phyloP scores from a whole-genome alignment of 1,284 basidiomycete genomes.

The Hypsizygus ulmarius region DNA sequence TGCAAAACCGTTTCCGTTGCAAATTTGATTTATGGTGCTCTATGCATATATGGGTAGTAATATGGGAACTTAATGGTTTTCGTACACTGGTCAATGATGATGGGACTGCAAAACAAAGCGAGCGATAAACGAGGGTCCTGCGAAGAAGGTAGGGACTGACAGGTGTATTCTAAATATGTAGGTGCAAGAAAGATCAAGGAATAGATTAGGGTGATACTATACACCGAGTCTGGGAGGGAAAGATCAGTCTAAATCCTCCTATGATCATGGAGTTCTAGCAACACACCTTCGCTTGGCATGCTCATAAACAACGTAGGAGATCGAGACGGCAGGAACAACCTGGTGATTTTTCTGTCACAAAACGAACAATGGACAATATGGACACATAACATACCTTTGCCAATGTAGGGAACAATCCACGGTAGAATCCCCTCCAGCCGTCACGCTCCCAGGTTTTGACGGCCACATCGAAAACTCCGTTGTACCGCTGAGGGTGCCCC shows the following conservation, averaged over 20 bases:
- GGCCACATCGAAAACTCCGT: constrained; percentile 85
- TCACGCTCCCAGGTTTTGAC: constrained; percentile 81
- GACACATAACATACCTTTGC: constrained; percentile 67
- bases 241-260: background rate
- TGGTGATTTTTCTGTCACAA: constrained; percentile 27
- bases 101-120: constrained; percentile 8
- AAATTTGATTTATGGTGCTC: constrained; percentile 13
- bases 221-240: constrained; percentile 39
- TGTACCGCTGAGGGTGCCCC: constrained; percentile 88
- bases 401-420: constrained; percentile 86
- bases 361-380: background rate
- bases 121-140: constrained; percentile 5
- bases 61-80: constrained; percentile 15
- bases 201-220: constrained; percentile 23
- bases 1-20: constrained; percentile 4
- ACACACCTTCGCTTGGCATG: constrained; percentile 73
- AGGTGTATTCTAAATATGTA: constrained; percentile 10
- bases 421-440: constrained; percentile 94
- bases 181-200: constrained; percentile 5
- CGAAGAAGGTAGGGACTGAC: constrained; percentile 1
- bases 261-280: background rate
- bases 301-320: constrained; percentile 91
- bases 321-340: constrained; percentile 93
- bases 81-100: constrained; percentile 2
- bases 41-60: constrained; percentile 14